Conservation (phyloP, 2,329 filamentous ascomycete genomes). For the Aspergillus fructus region DNA sequence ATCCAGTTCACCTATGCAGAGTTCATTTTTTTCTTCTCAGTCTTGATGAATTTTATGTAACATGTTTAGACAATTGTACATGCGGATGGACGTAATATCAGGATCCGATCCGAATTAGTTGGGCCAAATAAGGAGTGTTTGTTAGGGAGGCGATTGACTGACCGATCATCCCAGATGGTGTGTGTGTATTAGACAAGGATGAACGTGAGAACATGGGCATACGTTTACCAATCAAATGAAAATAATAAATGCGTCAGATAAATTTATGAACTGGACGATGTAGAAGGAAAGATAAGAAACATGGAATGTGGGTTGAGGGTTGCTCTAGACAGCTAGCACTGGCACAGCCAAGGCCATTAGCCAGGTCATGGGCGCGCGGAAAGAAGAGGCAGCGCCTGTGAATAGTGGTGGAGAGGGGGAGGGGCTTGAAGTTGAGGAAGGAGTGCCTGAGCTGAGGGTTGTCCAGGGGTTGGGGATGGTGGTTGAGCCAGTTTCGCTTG, state of each 20-base stretch:
- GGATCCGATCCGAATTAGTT: neutral
- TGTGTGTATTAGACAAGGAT: neutral
- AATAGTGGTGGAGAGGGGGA: neutral
- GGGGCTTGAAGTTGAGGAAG: slow-evolving; percentile 1
- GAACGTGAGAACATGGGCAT: neutral
- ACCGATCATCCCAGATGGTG: neutral
- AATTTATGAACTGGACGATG: neutral
- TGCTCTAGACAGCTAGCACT: slow-evolving; percentile 3
- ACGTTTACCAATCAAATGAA: neutral
- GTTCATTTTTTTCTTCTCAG: neutral
- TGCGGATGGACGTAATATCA: neutral
- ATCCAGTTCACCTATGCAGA: neutral
- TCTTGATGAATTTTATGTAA: neutral
- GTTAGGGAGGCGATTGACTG: neutral
- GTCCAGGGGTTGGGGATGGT: slow-evolving; percentile 20
- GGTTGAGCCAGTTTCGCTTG: slow-evolving; percentile 11
- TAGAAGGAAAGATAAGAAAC: neutral
- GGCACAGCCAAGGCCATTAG: slow-evolving; percentile 7
- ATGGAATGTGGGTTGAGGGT: neutral
- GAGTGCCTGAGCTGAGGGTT: slow-evolving; percentile 24
- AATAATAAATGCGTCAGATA: neutral
- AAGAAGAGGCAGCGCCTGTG: slow-evolving; percentile 3
- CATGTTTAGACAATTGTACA: neutral
- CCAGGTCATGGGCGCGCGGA: slow-evolving; percentile 5
- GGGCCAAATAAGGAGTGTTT: neutral